A percentile compares a stretch with the other conserved stretches of the same genome.
Conservation (phyloP, 176 grass and related monocot species). For the Dendrocalamus sinicus region DNA sequence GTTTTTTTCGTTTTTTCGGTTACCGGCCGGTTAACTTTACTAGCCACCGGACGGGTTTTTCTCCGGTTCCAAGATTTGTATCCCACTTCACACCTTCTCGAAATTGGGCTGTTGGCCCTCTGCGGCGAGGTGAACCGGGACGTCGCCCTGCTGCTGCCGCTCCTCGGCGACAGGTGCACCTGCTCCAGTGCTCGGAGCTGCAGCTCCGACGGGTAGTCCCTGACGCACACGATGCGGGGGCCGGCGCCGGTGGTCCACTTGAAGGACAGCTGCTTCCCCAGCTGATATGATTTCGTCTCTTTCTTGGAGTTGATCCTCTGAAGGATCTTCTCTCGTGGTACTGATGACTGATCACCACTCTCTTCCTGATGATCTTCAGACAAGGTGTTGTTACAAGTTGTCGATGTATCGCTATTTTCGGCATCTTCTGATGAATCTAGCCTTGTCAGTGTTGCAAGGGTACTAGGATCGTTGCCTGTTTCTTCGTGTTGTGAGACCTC, state of each 20-base stretch:
- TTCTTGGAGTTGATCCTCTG: constrained; percentile 80
- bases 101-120: constrained; percentile 40
- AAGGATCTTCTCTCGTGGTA: constrained; percentile 69
- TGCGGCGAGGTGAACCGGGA: constrained; percentile 59
- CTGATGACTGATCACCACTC: not conserved
- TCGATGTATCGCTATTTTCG: not conserved
- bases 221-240: constrained; percentile 87
- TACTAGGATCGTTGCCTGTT: not conserved
- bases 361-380: constrained; percentile 35
- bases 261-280: constrained; percentile 80
- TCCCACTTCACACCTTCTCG: constrained; percentile 44
- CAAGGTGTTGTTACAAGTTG: not conserved
- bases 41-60: too few relatives aligned
- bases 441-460: not conserved
- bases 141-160: constrained; percentile 33
- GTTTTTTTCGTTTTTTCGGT: too few relatives aligned
- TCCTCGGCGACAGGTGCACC: constrained; percentile 70
- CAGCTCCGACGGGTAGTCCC: constrained; percentile 88
- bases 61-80: too few relatives aligned
- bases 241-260: constrained; percentile 95
- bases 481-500: not conserved
- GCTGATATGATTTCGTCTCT: constrained; percentile 65
- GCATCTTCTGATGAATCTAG: constrained; percentile 17
- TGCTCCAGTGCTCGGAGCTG: constrained; percentile 77
- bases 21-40: too few relatives aligned